Evolutionary conservation across 768 basidiomycete genomes (phyloP), one percentile per base, ranked within the genome.

Genomic region (Pilatotrama ljubarskyi): DNA sequence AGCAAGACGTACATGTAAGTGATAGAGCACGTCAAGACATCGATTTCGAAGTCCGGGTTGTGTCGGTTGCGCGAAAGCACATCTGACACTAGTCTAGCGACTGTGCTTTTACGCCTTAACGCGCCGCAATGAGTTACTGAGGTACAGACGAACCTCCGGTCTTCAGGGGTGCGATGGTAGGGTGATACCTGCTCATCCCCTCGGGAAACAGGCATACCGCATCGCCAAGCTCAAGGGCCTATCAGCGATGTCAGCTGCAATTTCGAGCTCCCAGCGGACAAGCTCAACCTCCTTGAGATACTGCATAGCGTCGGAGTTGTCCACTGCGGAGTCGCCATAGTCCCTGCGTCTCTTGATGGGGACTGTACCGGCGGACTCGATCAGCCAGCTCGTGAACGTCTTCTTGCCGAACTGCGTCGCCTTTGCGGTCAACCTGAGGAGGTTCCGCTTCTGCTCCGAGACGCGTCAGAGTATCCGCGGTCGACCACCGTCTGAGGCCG

Each of bases 331-430:
- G 47, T 85, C 82, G 0, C 63, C 62, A 64, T 80, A 82, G 68
- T 95, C 93, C 64, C 88, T 92, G 52, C 83, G 79, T 59, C 93
- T 80, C 68, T 87, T 83, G 43, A 95, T 83, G 0, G 93, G 93
- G 2, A 95, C 82, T 1, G 94, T 93, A 13, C 93, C 94, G 10
- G 90, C 89, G 17, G 87, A 86, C 71, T 94, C 91, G 50, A 95
- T 92, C 18, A 95, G 80, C 93, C 93, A 94, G 62, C 88, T 91
- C 8, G 90, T 92, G 72, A 95, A 92, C 2, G 91, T 95, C 64
- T 72, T 82, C 42, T 81, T 85, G 2, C 91, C 90, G 66, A 95
- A 95, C 65, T 90, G 88, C 0, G 93, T 91, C 40, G 91, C 82
- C 69, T 95, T 95, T 11, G 93, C 93, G 0, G 93, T 95, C 41